Evolutionary conservation across 345 rosid species (phyloP), one percentile per base, ranked within the genome.

Genomic region (Mallotus nudiflorus): DNA sequence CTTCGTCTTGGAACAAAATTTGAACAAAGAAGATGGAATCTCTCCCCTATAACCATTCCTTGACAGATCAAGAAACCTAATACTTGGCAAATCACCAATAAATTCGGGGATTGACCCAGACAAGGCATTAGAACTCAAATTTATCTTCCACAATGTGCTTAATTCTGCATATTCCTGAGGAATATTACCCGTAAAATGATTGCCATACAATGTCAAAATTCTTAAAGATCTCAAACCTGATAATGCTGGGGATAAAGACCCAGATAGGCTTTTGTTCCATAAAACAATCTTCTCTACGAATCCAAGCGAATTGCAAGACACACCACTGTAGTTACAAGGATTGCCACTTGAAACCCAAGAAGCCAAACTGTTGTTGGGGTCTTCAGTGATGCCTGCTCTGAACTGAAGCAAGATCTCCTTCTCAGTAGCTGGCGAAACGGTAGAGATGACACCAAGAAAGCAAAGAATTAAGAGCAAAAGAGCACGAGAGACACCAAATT

Each of bases 51-150:
- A 90, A 42, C 82, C 84, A 83, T 92, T 95, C 66, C 71, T 85
- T 53, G 99, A 95, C 85, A 95, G 84, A 78, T 95, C 99, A 29
- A 95, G 93, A 73, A 95, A 88, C 83, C 99, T 83, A 57, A 95
- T 84, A 65, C 71, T 92, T 49, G 87, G 89, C 56, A 95, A 83
- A 28, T 82, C 91, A 48, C 97, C 97, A 45, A 95, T 69, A 74
- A 95, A 95, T 69, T 88, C 97, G 9, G 97, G 99, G 71, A 90
- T 89, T 12, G 86, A 78, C 76, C 99, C 99, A 67, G 97, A 87
- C 15, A 95, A 77, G 10, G 89, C 89, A 82, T 95, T 95, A 20
- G 96, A 87, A 71, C 99, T 95, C 73, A 95, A 80, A 81, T 95
- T 95, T 65, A 95, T 92, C 84, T 89, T 92, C 97, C 97, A 88